These are phyloP conservation scores for Penicillium palitans DNA, from an alignment of 2,329 filamentous ascomycete genomes.

Conservation along the genomic window DNA sequence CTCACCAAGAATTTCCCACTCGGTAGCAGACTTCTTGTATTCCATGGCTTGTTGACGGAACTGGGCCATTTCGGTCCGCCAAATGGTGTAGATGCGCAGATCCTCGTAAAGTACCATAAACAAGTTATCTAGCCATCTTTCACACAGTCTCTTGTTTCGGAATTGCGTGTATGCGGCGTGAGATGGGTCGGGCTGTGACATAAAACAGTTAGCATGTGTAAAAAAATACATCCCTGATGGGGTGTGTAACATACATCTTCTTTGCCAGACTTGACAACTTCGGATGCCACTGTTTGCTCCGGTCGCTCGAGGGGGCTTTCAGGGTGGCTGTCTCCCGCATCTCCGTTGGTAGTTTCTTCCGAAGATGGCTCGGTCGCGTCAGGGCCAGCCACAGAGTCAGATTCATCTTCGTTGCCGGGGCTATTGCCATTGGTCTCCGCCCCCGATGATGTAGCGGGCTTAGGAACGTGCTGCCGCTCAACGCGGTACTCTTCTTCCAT, in stretches of 20 bases:
- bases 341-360: slow-evolving; percentile 36
- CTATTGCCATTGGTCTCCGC: slow-evolving; percentile 40
- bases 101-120: slow-evolving; percentile 99
- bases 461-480: slow-evolving; percentile 64
- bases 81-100: slow-evolving; percentile 96
- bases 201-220: slow-evolving; percentile 20
- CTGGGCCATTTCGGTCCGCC: slow-evolving; percentile 96
- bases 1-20: slow-evolving; percentile 96
- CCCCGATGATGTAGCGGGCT: slow-evolving; percentile 70
- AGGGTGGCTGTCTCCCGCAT: slow-evolving; percentile 26
- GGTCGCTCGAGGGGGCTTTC: slow-evolving; percentile 69
- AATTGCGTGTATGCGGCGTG: slow-evolving; percentile 82
- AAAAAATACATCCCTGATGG: background rate
- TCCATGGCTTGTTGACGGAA: slow-evolving; percentile 90
- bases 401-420: slow-evolving; percentile 28
- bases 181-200: slow-evolving; percentile 58
- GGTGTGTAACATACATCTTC: slow-evolving; percentile 60
- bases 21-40: slow-evolving; percentile 94
- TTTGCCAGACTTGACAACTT: slow-evolving; percentile 71
- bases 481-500: slow-evolving; percentile 99
- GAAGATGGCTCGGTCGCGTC: slow-evolving; percentile 22
- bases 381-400: slow-evolving; percentile 26
- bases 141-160: slow-evolving; percentile 94
- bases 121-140: slow-evolving; percentile 95
- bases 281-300: slow-evolving; percentile 73